Evolutionary conservation across 2,329 filamentous ascomycete genomes (phyloP).

Genomic region (Sporothrix globosa): DNA sequence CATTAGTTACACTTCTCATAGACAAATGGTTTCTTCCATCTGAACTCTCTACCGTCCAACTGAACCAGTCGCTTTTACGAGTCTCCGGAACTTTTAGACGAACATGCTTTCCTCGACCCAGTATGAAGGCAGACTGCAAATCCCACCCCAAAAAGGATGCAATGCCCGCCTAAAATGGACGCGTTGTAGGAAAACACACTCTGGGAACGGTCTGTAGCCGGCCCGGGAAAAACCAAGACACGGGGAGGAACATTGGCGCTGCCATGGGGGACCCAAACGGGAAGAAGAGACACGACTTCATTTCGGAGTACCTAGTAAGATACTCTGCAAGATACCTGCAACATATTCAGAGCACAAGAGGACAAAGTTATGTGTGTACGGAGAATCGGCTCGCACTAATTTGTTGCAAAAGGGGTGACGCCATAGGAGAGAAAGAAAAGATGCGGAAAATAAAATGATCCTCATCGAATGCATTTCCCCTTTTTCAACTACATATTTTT

Average conservation of each 20-base stretch:
- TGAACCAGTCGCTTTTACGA: neutral
- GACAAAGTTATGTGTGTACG: neutral
- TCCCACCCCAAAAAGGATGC: neutral
- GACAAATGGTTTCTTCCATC: neutral
- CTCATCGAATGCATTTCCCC: neutral
- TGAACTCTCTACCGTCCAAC: constrained; percentile 8
- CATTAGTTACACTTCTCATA: neutral
- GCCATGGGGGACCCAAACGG: constrained; percentile 16
- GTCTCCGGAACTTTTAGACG: neutral
- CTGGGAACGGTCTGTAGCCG: constrained; percentile 22
- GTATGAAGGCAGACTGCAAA: neutral
- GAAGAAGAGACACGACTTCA: constrained; percentile 13
- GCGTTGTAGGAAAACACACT: constrained; percentile 41
- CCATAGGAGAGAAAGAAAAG: neutral
- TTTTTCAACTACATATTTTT: neutral
- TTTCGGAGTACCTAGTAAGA: neutral
- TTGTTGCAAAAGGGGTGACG: no score
- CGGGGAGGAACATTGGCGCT: constrained; percentile 13
- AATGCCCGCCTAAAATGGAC: neutral
- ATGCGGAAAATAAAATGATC: neutral
- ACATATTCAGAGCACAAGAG: neutral
- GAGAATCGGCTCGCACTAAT: no score
- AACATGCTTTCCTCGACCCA: neutral
- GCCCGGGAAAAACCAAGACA: constrained; percentile 24
- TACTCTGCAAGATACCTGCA: neutral